These are phyloP conservation scores for Populus euphratica DNA, from an alignment of 345 rosid species.

Conservation along the genomic window DNA sequence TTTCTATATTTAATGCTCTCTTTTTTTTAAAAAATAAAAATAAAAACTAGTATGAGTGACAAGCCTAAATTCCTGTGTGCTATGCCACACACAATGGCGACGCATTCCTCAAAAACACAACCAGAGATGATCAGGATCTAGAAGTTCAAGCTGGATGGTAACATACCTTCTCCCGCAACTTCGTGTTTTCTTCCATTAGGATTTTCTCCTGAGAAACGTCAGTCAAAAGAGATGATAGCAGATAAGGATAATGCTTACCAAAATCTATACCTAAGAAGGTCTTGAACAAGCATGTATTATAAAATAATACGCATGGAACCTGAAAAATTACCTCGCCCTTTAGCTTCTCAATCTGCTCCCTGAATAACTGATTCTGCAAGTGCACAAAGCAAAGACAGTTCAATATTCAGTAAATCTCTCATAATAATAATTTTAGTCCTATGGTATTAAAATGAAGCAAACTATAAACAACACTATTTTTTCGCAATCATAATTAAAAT, in stretches of 20 bases:
- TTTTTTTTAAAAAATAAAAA: too few relatives aligned
- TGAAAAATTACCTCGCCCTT: conserved; percentile 49
- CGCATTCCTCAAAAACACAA: background rate
- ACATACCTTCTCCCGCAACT: conserved; percentile 47
- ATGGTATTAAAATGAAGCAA: background rate
- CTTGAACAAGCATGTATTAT: background rate
- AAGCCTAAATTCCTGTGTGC: background rate
- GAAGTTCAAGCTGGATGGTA: background rate
- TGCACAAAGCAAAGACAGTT: background rate
- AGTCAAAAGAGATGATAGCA: background rate
- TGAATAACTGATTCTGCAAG: conserved; percentile 53
- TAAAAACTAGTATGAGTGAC: too few relatives aligned
- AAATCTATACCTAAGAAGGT: background rate
- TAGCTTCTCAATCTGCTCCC: conserved; percentile 60
- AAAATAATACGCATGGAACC: background rate
- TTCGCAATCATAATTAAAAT: too few relatives aligned
- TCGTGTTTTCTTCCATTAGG: conserved; percentile 48
- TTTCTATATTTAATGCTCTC: too few relatives aligned
- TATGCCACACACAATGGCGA: too few relatives aligned
- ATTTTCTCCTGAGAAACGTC: conserved; percentile 44
- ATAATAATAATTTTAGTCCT: background rate
- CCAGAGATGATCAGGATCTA: background rate
- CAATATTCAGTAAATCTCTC: background rate
- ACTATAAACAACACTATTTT: too few relatives aligned
- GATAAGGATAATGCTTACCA: background rate